Evolutionary conservation across 768 basidiomycete genomes (phyloP).

Genomic region (Suillus plorans): DNA sequence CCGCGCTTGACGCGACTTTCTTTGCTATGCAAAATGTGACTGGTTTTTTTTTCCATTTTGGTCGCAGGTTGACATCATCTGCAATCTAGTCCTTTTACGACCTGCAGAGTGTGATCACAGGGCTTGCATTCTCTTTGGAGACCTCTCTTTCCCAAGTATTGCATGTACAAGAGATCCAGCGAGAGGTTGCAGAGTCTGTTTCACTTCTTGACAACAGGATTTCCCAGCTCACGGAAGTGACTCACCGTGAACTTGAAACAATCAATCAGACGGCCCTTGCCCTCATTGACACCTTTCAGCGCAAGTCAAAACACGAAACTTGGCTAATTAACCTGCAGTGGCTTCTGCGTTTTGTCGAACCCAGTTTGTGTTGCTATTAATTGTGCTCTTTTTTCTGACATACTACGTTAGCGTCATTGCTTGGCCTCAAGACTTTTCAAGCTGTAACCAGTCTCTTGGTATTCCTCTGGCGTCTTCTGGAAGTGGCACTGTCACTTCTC

Average conservation of each 20-base stretch:
- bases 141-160: conserved; percentile 31
- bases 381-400: background rate
- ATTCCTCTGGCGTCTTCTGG: conserved; percentile 31
- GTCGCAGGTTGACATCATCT: conserved; percentile 17
- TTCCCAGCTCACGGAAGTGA: conserved; percentile 36
- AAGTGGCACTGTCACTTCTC: conserved; percentile 36
- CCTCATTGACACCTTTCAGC: conserved; percentile 21
- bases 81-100: conserved; percentile 8
- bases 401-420: background rate
- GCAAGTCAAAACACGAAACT: background rate
- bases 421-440: conserved; percentile 30
- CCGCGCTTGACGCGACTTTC: conserved; percentile 23
- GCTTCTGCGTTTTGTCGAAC: conserved; percentile 25
- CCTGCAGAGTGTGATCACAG: background rate
- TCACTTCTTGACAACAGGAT: conserved; percentile 36
- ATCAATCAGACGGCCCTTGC: conserved; percentile 45
- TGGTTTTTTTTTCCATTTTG: conserved; percentile 11
- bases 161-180: conserved; percentile 36
- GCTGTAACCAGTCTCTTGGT: conserved; percentile 22
- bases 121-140: conserved; percentile 27
- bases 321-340: conserved; percentile 6
- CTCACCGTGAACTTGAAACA: conserved; percentile 43
- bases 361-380: conserved; percentile 19
- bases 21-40: conserved; percentile 31
- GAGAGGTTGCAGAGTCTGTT: conserved; percentile 35